Base-by-base conservation (phyloP, 768 basidiomycete species). In the Pulveroboletus sp. region DNA sequence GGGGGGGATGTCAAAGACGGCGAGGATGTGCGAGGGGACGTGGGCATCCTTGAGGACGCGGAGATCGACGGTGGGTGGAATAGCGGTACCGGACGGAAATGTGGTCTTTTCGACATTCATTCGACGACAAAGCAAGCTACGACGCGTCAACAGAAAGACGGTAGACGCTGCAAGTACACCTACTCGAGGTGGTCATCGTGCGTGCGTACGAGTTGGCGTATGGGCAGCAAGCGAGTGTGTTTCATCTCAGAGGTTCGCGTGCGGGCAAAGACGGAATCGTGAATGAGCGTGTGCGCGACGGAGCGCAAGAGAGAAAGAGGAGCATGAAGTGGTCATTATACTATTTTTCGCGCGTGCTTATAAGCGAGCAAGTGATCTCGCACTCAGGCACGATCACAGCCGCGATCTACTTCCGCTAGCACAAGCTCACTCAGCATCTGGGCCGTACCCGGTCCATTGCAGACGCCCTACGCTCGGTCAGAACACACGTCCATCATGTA, bases 371-470 rank as follows among this genome's bases (percentile, higher is more conserved):
- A 40, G 51, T 34, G 13, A 58, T 58, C 53, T 49, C 2, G 48
- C 40, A 48, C 43, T 19, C 40, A 61, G 59, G 51, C 32, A 58
- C 51, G 14, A 31, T 44, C 34, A 19, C 32, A 21, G 31, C 3
- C 11, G 29, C 59, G 60, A 59, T 62, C 47, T 60, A 49, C 49
- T 20, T 49, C 59, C 58, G 58, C 55, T 68, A 92, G 71, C 7
- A 93, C 68, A 16, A 89, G 68, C 64, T 91, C 87, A 13, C 80
- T 72, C 35, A 97, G 63, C 7, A 79, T 81, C 55, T 77, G 80
- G 2, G 85, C 93, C 4, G 90, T 94, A 5, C 89, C 92, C 0
- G 92, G 90, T 4, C 84, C 90, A 62, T 88, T 88, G 64, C 81
- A 88, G 35, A 89, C 84, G 1, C 87, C 87, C 86, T 87, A 47